Conservation (phyloP, 2,329 filamentous ascomycete genomes). For the Arthrinium phaeospermum region DNA sequence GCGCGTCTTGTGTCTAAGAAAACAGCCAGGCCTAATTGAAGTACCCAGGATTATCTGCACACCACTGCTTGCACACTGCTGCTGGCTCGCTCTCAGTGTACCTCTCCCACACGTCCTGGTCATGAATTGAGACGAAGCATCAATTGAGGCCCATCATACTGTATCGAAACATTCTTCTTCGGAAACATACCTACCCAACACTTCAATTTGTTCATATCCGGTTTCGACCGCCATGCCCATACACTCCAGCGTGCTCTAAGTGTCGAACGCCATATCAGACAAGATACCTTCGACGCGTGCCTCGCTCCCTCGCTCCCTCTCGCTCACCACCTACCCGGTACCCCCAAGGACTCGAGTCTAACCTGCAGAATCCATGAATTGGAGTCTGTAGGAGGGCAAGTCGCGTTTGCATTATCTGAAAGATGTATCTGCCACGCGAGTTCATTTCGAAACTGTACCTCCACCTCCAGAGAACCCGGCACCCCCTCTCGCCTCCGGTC, state of each 20-base stretch:
- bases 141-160: background rate
- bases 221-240: constrained; percentile 2
- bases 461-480: constrained; percentile 83
- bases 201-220: background rate
- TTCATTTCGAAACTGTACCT: constrained; percentile 91
- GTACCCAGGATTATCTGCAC: background rate
- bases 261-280: background rate
- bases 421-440: constrained; percentile 93
- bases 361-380: constrained; percentile 39
- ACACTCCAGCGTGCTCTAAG: background rate
- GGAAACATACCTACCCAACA: constrained; percentile 2
- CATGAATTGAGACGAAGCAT: constrained; percentile 12
- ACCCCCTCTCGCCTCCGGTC: constrained; percentile 89
- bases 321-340: background rate
- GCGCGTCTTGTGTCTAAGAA: constrained; percentile 10
- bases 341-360: constrained; percentile 17
- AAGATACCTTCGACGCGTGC: background rate
- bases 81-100: background rate
- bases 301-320: background rate
- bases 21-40: constrained; percentile 13
- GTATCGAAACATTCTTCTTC: background rate
- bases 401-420: constrained; percentile 42
- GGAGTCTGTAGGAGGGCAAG: constrained; percentile 34
- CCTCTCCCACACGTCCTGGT: background rate
- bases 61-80: background rate